Evolutionary conservation across 2,329 filamentous ascomycete genomes (phyloP), one percentile per base, ranked within the genome.

Genomic region (Lachnellula cervina): DNA sequence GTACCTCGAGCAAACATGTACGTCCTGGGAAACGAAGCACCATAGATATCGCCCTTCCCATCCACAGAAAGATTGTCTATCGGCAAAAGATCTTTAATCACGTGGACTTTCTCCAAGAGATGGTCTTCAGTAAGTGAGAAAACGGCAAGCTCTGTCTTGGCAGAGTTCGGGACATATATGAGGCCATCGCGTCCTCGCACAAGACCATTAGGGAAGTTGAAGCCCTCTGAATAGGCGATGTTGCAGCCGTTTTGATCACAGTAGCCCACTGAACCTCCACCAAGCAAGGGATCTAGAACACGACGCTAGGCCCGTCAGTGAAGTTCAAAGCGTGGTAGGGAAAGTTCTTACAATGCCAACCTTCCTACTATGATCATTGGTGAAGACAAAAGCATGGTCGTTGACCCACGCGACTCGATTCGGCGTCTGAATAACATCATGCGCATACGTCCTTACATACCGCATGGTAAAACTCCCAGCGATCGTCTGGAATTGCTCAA

Each of bases 41-140:
- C 70, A 54, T 66, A 67, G 37, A 74, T 64, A 35, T 72, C 67
- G 1, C 72, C 71, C 21, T 71, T 64, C 3, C 55, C 58, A 53
- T 74, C 72, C n/a, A 72, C 56, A 1, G 67, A 68, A 8, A 73
- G 52, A 40, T 73, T 73, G 54, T 73, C 72, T 4, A 73, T 54
- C 0, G 69, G 68, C 23, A 68, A 60, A 14, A 64, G 61, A 7
- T 65, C 52, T 38, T 65, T 47, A 45, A 74, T 67, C 1, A 59
- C 61, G 43, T 62, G 65, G 55, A 63, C 25, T 40, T 62, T 50
- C 14, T 57, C 51, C 3, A 69, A 56, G 4, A 37, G 50, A n/a
- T 61, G 52, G 8, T 61, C 38, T 37, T 59, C 51, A 6, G 56
- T 52, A 19, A 68, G 46, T 2, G 59, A 52, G 54, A 62, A 64